Evolutionary conservation across 2,329 filamentous ascomycete genomes (phyloP), one percentile per base, ranked within the genome.

Genomic region (Fusarium denticulatum): DNA sequence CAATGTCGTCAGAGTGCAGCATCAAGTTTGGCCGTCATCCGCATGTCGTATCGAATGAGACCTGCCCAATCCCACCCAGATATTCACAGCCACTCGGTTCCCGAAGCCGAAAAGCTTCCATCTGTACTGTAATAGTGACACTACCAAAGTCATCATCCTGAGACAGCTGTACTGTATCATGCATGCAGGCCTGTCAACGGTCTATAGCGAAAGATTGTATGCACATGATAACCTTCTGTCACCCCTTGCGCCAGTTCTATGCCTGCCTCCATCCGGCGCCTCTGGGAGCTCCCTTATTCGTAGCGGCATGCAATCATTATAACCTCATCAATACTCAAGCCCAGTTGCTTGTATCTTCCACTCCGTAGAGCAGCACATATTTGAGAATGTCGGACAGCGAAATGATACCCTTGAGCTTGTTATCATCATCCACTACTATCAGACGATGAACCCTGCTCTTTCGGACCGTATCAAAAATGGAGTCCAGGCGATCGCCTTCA

Each of bases 321-420:
- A 60, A 65, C 72, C 56, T 76, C 64, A 64, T 74, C 68, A 52
- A 58, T 39, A 45, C 30, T 39, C 64, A 76, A 55, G 62, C 40
- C 77, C 74, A 79, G 58, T 63, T 71, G 55, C 69, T 71, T 65
- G 72, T 73, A 34, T 91, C 88, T 75, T 90, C 91, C 79, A 94
- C 92, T 59, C 94, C 94, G 76, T 94, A 89, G 28, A 97, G 87
- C 73, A 99, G 87, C 60, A 98, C 94, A 81, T 99, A 98, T 79
- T 97, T 95, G 75, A 99, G 89, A 75, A 99, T 98, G 83, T 99
- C 96, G 67, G 96, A 98, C 61, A 99, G 87, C 12, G 95, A 98
- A 68, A 99, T 91, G 62, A 99, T 90, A 52, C 96, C 96, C 81
- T 92, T 93, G 62, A 99, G 89, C 76, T 92, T 91, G 80, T 92